A percentile compares a stretch with the other conserved stretches of the same genome.
Conservation (phyloP, 495 filamentous ascomycete species). For the Hyphodiscus hymeniophilus region DNA sequence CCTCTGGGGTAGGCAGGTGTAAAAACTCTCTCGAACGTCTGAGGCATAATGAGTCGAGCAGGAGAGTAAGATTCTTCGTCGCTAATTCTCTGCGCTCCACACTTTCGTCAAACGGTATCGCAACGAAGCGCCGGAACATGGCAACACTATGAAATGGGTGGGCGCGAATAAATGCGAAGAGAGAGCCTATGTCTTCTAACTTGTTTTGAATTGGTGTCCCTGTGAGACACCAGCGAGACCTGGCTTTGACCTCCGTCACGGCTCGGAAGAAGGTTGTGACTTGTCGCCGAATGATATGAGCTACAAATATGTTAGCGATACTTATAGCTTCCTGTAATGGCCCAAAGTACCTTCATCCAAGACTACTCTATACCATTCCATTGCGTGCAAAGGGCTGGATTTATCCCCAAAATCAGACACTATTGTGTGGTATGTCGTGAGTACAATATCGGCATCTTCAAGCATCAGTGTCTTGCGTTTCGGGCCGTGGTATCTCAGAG, state of each 20-base stretch:
- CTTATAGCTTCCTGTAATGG: neutral
- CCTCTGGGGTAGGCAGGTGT: conserved; percentile 25
- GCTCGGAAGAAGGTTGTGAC: conserved; percentile 61
- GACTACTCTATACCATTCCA: conserved; percentile 76
- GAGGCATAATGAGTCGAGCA: conserved; percentile 31
- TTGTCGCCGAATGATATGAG: conserved; percentile 70
- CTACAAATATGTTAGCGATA: conserved; percentile 16
- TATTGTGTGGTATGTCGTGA: conserved; percentile 60
- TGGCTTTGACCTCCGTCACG: conserved; percentile 53
- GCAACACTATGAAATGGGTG: conserved; percentile 27
- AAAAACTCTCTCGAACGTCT: conserved; percentile 31
- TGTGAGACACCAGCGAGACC: conserved; percentile 74
- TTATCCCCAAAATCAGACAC: conserved; percentile 13
- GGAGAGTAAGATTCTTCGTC: conserved; percentile 25
- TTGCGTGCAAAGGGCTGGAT: conserved; percentile 43
- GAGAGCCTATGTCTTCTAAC: conserved; percentile 39
- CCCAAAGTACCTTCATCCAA: conserved; percentile 60
- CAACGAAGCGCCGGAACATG: conserved; percentile 26
- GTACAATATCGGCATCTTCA: conserved; percentile 56
- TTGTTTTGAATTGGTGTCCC: conserved; percentile 64
- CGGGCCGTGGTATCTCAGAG: conserved; percentile 57
- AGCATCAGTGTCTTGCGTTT: conserved; percentile 49
- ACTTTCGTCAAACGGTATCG: conserved; percentile 17
- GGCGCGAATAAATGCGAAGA: conserved; percentile 37
- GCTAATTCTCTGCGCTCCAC: conserved; percentile 15